Evolutionary conservation across 2,329 filamentous ascomycete genomes (phyloP).

Genomic region (Plectosphaerella sp.): DNA sequence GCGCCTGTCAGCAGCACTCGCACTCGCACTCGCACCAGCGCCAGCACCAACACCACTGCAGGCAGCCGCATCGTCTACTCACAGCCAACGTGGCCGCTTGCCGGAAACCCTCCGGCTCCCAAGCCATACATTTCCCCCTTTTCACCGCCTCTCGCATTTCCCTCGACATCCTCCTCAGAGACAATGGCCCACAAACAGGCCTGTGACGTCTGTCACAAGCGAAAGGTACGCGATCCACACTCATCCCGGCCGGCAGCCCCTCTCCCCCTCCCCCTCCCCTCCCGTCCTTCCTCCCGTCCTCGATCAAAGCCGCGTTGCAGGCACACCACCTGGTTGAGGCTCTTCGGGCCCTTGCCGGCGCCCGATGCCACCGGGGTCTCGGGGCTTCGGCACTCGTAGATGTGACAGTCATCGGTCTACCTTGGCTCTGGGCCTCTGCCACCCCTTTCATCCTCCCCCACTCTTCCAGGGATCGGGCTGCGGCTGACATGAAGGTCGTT

Average conservation of each 20-base stretch:
- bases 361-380: not conserved
- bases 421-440: not conserved
- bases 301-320: not conserved
- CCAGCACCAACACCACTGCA: too few relatives aligned
- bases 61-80: too few relatives aligned
- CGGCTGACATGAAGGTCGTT: too few relatives aligned
- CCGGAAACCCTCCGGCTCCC: not conserved
- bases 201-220: constrained; percentile 44
- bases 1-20: too few relatives aligned
- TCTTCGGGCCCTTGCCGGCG: not conserved
- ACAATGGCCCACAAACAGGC: constrained; percentile 25
- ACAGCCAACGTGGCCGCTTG: constrained; percentile 1
- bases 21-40: too few relatives aligned
- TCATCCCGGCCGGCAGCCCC: not conserved
- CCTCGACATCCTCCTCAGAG: not conserved
- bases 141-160: not conserved
- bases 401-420: not conserved
- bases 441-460: not conserved
- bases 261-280: not conserved
- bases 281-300: not conserved
- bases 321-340: not conserved
- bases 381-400: not conserved
- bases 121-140: not conserved
- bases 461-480: too few relatives aligned
- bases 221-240: constrained; percentile 33